Evolutionary conservation across 2,329 filamentous ascomycete genomes (phyloP).

Genomic region (Thelonectria discophora): DNA sequence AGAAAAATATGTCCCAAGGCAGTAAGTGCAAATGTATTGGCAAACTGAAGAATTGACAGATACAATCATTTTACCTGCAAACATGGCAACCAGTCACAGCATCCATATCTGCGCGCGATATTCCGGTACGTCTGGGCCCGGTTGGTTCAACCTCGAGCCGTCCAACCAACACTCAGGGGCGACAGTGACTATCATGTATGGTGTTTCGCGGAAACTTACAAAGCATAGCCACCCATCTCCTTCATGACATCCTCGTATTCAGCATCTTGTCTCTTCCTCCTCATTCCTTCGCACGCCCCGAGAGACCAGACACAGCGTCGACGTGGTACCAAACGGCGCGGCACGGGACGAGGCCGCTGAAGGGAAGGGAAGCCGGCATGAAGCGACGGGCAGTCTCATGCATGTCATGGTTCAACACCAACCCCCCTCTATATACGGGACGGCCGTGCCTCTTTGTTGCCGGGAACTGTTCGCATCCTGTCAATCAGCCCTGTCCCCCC

Average conservation of each 20-base stretch:
- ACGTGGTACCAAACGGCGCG: not conserved
- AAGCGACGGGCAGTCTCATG: not conserved
- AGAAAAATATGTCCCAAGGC: conserved; percentile 3
- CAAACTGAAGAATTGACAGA: not conserved
- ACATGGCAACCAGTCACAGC: not conserved
- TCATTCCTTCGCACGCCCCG: not conserved
- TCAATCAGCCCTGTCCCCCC: conserved; percentile 1
- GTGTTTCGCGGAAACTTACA: not conserved
- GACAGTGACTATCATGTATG: not conserved
- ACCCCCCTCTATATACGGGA: not conserved
- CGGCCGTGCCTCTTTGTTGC: not conserved
- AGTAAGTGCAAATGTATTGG: not conserved
- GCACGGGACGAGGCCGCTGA: not conserved
- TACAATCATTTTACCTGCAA: not conserved
- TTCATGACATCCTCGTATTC: not conserved
- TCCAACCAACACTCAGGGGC: not conserved
- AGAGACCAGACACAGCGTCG: not conserved
- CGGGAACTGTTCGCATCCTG: not conserved
- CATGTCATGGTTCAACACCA: not conserved
- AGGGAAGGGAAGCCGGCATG: not conserved
- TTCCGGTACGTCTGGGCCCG: not conserved
- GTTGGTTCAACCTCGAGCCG: not conserved
- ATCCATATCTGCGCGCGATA: not conserved
- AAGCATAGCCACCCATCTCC: not conserved
- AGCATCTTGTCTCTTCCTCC: not conserved